Conservation (phyloP, 371 early-diverging fungal genomes). For the Mortierella sp. region DNA sequence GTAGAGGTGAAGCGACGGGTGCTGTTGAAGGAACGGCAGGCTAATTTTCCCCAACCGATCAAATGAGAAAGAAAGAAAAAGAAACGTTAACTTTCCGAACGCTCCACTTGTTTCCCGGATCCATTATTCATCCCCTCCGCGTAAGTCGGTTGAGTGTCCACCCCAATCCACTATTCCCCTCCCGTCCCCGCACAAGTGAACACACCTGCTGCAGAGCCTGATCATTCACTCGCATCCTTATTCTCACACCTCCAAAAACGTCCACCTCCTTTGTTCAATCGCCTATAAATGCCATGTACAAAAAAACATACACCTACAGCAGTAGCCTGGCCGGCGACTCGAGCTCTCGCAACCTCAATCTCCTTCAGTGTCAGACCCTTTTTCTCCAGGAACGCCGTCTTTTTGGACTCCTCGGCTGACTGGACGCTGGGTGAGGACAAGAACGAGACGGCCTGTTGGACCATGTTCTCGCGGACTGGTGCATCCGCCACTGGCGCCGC, state of each 20-base stretch:
- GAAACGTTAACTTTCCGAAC: background rate
- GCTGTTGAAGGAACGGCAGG: background rate
- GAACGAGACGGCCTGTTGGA: constrained; percentile 71
- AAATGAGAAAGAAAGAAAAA: background rate
- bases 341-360: constrained; percentile 69
- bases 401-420: constrained; percentile 69
- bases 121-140: background rate
- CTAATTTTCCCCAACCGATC: background rate
- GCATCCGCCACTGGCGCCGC: constrained; percentile 18
- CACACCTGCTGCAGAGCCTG: background rate
- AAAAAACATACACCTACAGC: constrained; percentile 25
- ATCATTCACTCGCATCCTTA: background rate
- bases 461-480: constrained; percentile 66
- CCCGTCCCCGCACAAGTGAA: background rate
- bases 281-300: too few species aligned
- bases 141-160: background rate
- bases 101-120: background rate
- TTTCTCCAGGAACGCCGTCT: constrained; percentile 71
- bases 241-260: background rate
- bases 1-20: constrained; percentile 8
- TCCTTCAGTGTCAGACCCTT: constrained; percentile 72
- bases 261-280: too few species aligned
- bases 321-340: constrained; percentile 22
- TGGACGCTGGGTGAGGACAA: constrained; percentile 70
- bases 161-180: background rate